A percentile compares a stretch with the other conserved stretches of the same genome.
These are phyloP conservation scores for Astrothelium subdiscretum DNA, from an alignment of 495 filamentous ascomycete genomes.

Conservation along the genomic window DNA sequence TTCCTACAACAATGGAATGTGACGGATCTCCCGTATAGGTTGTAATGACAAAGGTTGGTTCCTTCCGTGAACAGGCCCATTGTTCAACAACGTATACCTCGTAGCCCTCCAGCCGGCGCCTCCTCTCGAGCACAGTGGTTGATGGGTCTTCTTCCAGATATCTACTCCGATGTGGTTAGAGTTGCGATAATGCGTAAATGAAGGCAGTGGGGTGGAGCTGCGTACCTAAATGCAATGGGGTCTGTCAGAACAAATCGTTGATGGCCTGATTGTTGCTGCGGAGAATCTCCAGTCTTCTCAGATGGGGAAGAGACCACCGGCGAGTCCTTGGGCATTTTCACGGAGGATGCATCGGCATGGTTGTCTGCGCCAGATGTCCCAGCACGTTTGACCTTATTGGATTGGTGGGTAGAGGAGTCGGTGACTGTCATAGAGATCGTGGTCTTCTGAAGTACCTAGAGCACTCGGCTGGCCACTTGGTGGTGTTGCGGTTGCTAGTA, in stretches of 20 bases:
- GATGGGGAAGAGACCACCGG: not conserved
- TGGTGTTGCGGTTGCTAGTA: too few species aligned
- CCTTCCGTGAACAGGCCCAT: constrained; percentile 86
- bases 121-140: constrained; percentile 62
- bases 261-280: constrained; percentile 11
- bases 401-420: not conserved
- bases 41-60: constrained; percentile 84
- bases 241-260: constrained; percentile 35
- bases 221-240: constrained; percentile 30
- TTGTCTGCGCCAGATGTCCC: not conserved
- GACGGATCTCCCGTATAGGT: constrained; percentile 85
- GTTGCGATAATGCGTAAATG: not conserved
- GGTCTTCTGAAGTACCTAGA: too few species aligned
- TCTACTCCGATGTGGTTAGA: constrained; percentile 23
- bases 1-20: constrained; percentile 64
- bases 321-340: constrained; percentile 5
- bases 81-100: constrained; percentile 94
- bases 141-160: constrained; percentile 83
- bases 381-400: not conserved
- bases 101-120: constrained; percentile 62
- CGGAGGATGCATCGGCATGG: not conserved
- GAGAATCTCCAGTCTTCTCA: not conserved
- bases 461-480: too few species aligned
- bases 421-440: not conserved
- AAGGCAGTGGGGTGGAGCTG: not conserved